A percentile compares a stretch with the other conserved stretches of the same genome.
Evolutionary conservation across 2,329 filamentous ascomycete species (phyloP).

Genomic region (Nannizziopsis barbatae): DNA sequence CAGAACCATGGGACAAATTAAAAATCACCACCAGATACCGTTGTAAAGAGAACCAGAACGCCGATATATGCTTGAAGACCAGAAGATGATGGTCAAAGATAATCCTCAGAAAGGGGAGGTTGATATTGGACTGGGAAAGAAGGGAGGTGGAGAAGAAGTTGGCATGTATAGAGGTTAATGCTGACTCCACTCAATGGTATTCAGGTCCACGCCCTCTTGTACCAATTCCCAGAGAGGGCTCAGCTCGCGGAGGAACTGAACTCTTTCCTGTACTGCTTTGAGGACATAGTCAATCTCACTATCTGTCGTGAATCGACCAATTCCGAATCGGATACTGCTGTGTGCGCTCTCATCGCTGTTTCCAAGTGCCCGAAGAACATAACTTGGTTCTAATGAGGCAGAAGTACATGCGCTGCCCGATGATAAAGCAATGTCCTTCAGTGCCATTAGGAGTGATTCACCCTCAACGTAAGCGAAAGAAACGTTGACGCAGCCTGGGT

Average conservation of each 20-base stretch:
- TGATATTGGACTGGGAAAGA: too few species aligned
- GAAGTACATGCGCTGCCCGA: constrained; percentile 96
- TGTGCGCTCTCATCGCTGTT: constrained; percentile 97
- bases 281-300: constrained; percentile 94
- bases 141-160: neutral
- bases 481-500: constrained; percentile 94
- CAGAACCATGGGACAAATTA: too few species aligned
- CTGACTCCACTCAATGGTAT: constrained; percentile 97
- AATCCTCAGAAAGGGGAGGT: too few species aligned
- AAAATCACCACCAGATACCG: too few species aligned
- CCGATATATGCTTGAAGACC: too few species aligned
- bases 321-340: constrained; percentile 94
- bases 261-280: constrained; percentile 81
- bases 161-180: constrained; percentile 47
- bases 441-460: constrained; percentile 92
- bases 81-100: too few species aligned
- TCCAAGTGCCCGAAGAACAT: constrained; percentile 84
- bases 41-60: too few species aligned
- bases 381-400: constrained; percentile 89
- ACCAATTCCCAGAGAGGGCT: constrained; percentile 96
- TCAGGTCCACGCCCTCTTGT: constrained; percentile 88
- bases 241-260: constrained; percentile 84
- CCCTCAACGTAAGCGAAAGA: constrained; percentile 98
- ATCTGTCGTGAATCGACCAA: constrained; percentile 92
- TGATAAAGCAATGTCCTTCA: constrained; percentile 95